Percentiles rank a stretch among this genome's conserved stretches.
phyloP scores from a whole-genome alignment of 2,329 filamentous ascomycete genomes.

The Emmonsiellopsis sp. region DNA sequence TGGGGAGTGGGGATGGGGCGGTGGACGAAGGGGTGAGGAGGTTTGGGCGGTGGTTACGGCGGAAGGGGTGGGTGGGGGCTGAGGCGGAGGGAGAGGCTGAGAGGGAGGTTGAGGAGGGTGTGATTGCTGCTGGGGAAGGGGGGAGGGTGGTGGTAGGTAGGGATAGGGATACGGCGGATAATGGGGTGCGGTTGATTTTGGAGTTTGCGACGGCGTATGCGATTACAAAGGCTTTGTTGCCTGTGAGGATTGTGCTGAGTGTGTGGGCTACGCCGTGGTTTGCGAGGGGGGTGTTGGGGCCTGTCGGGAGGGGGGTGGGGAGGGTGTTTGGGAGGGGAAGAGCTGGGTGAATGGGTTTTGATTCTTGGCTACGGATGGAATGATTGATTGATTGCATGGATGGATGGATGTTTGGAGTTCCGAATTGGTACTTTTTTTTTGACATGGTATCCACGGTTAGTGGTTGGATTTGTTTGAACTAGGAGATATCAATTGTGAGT shows the following conservation, averaged over 20 bases:
- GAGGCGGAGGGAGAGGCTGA: constrained; percentile 37
- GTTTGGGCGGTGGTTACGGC: constrained; percentile 67
- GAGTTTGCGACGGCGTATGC: constrained; percentile 83
- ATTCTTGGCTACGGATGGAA: not conserved
- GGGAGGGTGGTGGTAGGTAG: not conserved
- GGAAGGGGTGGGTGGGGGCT: constrained; percentile 67
- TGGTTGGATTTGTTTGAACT: too few relatives aligned
- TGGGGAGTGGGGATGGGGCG: constrained; percentile 16
- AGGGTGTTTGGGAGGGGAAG: constrained; percentile 27
- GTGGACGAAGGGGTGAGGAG: constrained; percentile 55
- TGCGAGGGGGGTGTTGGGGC: constrained; percentile 54
- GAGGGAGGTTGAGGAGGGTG: constrained; percentile 22
- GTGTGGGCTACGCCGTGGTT: constrained; percentile 92
- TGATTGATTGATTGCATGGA: not conserved
- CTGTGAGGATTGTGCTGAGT: constrained; percentile 65
- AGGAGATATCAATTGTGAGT: not conserved
- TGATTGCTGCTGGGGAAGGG: constrained; percentile 17
- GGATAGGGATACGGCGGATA: constrained; percentile 12
- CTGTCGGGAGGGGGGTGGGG: constrained; percentile 31
- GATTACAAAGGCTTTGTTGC: constrained; percentile 76
- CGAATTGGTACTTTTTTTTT: not conserved
- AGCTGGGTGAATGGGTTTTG: constrained; percentile 2
- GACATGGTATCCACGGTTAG: too few relatives aligned
- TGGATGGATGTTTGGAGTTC: not conserved
- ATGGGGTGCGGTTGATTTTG: constrained; percentile 46